A percentile compares a stretch with the other conserved stretches of the same genome.
phyloP scores from a whole-genome alignment of 2,329 filamentous ascomycete genomes.

The Neoscytalidium dimidiatum region DNA sequence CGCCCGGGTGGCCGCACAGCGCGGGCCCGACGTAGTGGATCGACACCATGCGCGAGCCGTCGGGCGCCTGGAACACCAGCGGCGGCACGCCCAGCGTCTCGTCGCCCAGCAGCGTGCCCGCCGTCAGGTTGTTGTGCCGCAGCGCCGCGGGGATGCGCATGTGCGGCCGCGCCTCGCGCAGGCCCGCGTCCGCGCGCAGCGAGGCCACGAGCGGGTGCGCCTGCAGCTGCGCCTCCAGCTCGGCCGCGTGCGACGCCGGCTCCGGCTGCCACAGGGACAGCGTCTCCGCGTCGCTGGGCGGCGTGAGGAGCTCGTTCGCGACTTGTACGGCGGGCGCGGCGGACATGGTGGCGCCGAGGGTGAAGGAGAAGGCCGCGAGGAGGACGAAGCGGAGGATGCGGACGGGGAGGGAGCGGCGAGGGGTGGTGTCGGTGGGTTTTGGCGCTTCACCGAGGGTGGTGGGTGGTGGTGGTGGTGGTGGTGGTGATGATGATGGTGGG shows the following conservation, averaged over 20 bases:
- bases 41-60: slow-evolving; percentile 59
- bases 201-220: slow-evolving; percentile 71
- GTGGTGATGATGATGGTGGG: not conserved
- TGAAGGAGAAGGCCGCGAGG: slow-evolving; percentile 50
- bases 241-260: slow-evolving; percentile 49
- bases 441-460: not conserved
- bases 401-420: slow-evolving; percentile 26
- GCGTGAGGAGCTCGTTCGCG: slow-evolving; percentile 52
- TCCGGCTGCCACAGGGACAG: slow-evolving; percentile 64
- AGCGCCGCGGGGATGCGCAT: slow-evolving; percentile 76
- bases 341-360: slow-evolving; percentile 60
- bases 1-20: slow-evolving; percentile 85
- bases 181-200: slow-evolving; percentile 48
- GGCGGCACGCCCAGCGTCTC: slow-evolving; percentile 81
- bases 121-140: slow-evolving; percentile 76
- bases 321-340: slow-evolving; percentile 54
- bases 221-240: slow-evolving; percentile 73
- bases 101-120: slow-evolving; percentile 73
- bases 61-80: slow-evolving; percentile 64
- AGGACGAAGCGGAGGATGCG: slow-evolving; percentile 49
- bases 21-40: slow-evolving; percentile 77
- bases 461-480: not conserved
- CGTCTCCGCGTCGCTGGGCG: slow-evolving; percentile 71
- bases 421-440: not conserved
- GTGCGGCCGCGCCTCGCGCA: slow-evolving; percentile 75